Evolutionary conservation across 768 basidiomycete genomes (phyloP), one percentile per base, ranked within the genome.

Genomic region (Sarcomyxa edulis): DNA sequence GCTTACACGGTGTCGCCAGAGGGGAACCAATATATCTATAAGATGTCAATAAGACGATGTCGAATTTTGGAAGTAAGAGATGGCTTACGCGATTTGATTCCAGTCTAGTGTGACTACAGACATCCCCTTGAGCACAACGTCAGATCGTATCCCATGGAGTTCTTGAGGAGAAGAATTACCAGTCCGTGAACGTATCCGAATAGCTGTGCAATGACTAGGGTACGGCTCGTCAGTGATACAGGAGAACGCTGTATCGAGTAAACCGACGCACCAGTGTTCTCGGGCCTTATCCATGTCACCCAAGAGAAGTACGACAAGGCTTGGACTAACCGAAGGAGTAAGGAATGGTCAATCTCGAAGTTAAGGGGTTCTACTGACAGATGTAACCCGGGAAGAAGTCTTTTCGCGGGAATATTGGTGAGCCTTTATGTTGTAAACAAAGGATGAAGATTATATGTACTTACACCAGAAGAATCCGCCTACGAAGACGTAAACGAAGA

Each of bases 11-110:
- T 12, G 66, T 69, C 15, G 68, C 66, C 21, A 69, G 59, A 3
- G 84, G 84, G 31, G 75, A 77, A n/a, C 74, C 74, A 35, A 76
- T 66, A 47, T n/a, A n/a, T n/a, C n/a, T n/a, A n/a, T n/a, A n/a
- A n/a, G n/a, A n/a, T n/a, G n/a, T n/a, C n/a, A n/a, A n/a, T n/a
- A n/a, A n/a, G n/a, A n/a, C n/a, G n/a, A n/a, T n/a, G n/a, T n/a
- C n/a, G n/a, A n/a, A n/a, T n/a, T n/a, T n/a, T n/a, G n/a, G n/a
- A n/a, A n/a, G n/a, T n/a, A n/a, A n/a, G n/a, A n/a, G n/a, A n/a
- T 66, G 62, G n/a, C 59, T 60, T 68, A 82, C 44, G 78, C 72
- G 30, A 84, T 81, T 51, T 81, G 75, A 32, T 60, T 62, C 73
- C 75, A 76, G 47, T 75, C 75, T 43, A 76, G 71, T 7, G 68